Evolutionary conservation across 139 green algal species (phyloP), one percentile per base, ranked within the genome.

Genomic region (Dunaliella sp.): DNA sequence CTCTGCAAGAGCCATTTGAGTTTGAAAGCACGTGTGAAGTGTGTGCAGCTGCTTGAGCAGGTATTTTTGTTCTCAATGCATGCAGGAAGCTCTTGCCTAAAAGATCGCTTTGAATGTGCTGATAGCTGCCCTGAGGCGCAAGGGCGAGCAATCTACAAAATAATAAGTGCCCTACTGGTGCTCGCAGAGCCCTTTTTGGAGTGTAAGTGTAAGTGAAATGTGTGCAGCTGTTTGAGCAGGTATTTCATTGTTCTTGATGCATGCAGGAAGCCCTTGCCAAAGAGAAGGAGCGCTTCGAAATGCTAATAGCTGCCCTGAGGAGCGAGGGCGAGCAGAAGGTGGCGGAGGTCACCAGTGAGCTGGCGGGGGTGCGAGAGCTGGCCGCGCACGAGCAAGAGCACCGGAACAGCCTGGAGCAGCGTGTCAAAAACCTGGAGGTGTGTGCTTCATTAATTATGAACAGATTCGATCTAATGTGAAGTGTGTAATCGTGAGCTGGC

Each of bases 271-370:
- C 86, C 1, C 24, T 89, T 83, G 80, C 85, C 30, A 57, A 80
- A 21, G 88, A 91, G 74, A 84, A 84, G 37, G 83, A 81, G 3
- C 88, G 82, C 73, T 88, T 87, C 31, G 74, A 85, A 35, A 80
- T 73, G 33, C 85, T 91, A 34, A 87, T 87, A 0, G 75, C 77
- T 1, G 88, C 86, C 0, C 86, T 91, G 33, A 28, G 84, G 36
- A 22, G 1, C 0, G 88, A 91, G 86, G 48, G 75, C 0, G 80
- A 83, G 37, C 72, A 86, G 25, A 34, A 77, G 7, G 79, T 85
- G 78, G 33, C 77, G n/a, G 31, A 38, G 65, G 78, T 87, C 32
- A 22, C 33, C 1, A 31, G 37, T 3, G 57, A 85, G 38, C 80
- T 90, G 84, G 83, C 72, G 1, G 75, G 72, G 2, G 81, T 57